Evolutionary conservation across 1,139 yeast species (phyloP).

Genomic region (Protomyces lactucae-debilis): DNA sequence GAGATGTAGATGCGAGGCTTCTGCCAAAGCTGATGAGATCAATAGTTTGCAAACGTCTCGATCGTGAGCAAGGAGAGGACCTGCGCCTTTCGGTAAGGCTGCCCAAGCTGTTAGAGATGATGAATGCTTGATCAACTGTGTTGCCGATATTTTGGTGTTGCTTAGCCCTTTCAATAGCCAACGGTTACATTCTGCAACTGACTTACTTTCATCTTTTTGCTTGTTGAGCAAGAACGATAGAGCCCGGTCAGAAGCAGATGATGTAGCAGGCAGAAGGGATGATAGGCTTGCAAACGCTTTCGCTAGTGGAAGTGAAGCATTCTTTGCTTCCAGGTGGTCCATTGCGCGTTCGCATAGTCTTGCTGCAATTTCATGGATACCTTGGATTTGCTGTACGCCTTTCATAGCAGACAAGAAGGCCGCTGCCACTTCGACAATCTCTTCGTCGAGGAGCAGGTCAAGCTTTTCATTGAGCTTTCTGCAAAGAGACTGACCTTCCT

Average conservation of each 20-base stretch:
- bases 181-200: background rate
- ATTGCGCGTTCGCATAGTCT: background rate
- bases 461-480: constrained; percentile 2
- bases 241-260: background rate
- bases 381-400: background rate
- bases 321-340: background rate
- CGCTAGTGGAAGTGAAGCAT: background rate
- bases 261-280: background rate
- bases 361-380: background rate
- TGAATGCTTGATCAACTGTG: background rate
- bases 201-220: background rate
- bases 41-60: background rate
- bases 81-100: background rate
- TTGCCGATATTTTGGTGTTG: background rate
- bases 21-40: background rate
- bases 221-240: background rate
- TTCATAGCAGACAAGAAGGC: background rate
- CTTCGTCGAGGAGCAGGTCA: background rate
- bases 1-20: background rate
- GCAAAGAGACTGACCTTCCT: constrained; percentile 1
- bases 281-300: background rate
- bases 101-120: background rate
- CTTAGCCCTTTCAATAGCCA: background rate
- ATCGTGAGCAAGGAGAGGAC: background rate
- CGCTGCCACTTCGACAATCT: background rate